Evolutionary conservation across 2,329 filamentous ascomycete genomes (phyloP).

Genomic region (Trichoderma citrinoviride): DNA sequence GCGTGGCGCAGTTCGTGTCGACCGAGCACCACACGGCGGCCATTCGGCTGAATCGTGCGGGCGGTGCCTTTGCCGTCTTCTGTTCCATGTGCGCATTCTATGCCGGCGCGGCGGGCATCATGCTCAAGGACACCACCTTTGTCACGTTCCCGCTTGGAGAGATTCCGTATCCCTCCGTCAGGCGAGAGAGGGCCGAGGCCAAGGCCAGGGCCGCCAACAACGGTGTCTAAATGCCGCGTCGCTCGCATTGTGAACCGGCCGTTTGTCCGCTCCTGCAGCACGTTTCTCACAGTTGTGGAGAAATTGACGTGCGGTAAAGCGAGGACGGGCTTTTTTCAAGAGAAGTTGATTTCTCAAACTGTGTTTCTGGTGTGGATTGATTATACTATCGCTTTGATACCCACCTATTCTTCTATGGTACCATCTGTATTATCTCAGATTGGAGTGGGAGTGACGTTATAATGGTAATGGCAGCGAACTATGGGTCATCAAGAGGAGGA

Average conservation of each 20-base stretch:
- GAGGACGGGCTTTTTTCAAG: too few relatives aligned
- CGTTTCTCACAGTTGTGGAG: neutral
- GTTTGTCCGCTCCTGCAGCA: neutral
- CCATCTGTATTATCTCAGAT: neutral
- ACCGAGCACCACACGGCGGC: conserved; percentile 39
- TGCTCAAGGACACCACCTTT: conserved; percentile 42
- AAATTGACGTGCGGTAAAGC: neutral
- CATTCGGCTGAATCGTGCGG: conserved; percentile 44
- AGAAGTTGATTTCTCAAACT: too few relatives aligned
- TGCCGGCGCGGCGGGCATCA: conserved; percentile 40
- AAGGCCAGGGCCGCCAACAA: neutral
- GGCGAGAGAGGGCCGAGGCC: neutral
- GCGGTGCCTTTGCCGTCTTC: conserved; percentile 40
- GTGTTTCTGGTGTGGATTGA: neutral
- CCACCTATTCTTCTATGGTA: neutral
- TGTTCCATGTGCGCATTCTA: conserved; percentile 41
- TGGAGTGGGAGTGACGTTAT: neutral
- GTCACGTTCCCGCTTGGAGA: conserved; percentile 42
- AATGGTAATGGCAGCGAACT: neutral
- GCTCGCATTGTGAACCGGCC: neutral
- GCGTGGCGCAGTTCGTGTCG: conserved; percentile 53
- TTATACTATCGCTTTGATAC: conserved; percentile 18
- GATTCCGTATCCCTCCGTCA: conserved; percentile 24
- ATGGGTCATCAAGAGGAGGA: too few relatives aligned
- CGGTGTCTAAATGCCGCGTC: neutral